Evolutionary conservation across 257 asterid species (phyloP).

Genomic region (Penstemon eatonii): DNA sequence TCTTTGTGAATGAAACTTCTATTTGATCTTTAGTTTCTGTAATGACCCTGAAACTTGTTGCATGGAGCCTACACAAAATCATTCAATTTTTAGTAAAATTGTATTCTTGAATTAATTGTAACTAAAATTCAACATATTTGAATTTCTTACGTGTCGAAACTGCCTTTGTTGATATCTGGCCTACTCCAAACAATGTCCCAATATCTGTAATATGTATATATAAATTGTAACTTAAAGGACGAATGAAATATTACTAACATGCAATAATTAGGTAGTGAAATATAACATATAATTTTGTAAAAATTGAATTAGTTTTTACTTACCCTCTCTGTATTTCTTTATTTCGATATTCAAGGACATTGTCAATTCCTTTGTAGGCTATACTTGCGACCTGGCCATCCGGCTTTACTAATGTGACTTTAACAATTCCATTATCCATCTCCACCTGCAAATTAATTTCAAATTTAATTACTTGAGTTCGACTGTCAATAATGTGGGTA

Average conservation of each 20-base stretch:
- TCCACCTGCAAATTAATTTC: slow-evolving; percentile 42
- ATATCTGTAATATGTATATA: slow-evolving; percentile 40
- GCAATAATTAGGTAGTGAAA: no score
- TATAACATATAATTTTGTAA: no score
- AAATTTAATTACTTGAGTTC: not conserved
- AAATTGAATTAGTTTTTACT: not conserved
- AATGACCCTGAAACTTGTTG: slow-evolving; percentile 42
- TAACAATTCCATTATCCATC: slow-evolving; percentile 57
- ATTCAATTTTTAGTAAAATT: not conserved
- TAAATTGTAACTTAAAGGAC: no score
- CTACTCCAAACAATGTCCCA: slow-evolving; percentile 84
- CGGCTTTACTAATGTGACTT: slow-evolving; percentile 45
- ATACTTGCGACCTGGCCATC: slow-evolving; percentile 45
- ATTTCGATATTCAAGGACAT: slow-evolving; percentile 38
- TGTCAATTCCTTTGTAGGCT: slow-evolving; percentile 43
- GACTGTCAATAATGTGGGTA: not conserved
- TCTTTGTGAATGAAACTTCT: slow-evolving; percentile 65
- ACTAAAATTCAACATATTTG: not conserved
- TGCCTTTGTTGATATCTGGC: slow-evolving; percentile 30
- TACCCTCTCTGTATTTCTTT: slow-evolving; percentile 52
- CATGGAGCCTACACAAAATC: slow-evolving; percentile 46
- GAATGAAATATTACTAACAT: no score
- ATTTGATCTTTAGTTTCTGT: slow-evolving; percentile 57
- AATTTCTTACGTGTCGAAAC: slow-evolving; percentile 49
- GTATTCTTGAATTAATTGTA: not conserved